These are phyloP conservation scores for Macrocybe sp. DNA, from an alignment of 1,284 basidiomycete species.

Conservation along the genomic window DNA sequence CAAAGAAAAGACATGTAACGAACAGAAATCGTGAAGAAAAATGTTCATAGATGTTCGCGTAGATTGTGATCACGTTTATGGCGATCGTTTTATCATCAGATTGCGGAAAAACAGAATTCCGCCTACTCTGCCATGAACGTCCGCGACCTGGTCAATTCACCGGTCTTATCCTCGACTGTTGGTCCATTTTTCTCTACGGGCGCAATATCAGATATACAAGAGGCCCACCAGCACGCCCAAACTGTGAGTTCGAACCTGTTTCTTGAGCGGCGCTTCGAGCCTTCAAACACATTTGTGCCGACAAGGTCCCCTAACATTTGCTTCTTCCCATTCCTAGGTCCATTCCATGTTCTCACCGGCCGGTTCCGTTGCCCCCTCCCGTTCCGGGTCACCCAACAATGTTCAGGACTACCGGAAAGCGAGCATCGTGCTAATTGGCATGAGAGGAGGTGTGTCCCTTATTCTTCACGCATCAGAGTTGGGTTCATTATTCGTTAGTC, in stretches of 20 bases:
- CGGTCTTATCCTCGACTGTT: not conserved
- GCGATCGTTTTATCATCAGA: not conserved
- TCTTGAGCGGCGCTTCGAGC: too few relatives aligned
- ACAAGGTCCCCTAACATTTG: too few relatives aligned
- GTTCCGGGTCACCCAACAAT: conserved; percentile 14
- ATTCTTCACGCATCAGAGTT: not conserved
- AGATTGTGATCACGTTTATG: too few relatives aligned
- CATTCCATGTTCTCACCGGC: conserved; percentile 8
- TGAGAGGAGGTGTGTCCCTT: conserved; percentile 17
- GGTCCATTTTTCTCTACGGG: too few relatives aligned
- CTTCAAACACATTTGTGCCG: not conserved
- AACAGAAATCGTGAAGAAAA: not conserved
- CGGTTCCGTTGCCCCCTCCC: conserved; percentile 14
- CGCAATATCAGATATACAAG: too few relatives aligned
- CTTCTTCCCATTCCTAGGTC: not conserved
- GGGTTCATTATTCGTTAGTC: conserved; percentile 9
- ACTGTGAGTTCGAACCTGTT: too few relatives aligned
- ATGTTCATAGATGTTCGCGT: not conserved
- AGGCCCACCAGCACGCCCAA: too few relatives aligned
- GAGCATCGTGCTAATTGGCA: conserved; percentile 24
- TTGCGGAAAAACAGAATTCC: conserved; percentile 6
- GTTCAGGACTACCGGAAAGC: conserved; percentile 14
- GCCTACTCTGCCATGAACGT: not conserved
- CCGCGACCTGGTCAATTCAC: conserved; percentile 1
- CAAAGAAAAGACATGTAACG: conserved; percentile 17